Conservation (phyloP, 169 alveolate species). For the Toxoplasma gondii region DNA sequence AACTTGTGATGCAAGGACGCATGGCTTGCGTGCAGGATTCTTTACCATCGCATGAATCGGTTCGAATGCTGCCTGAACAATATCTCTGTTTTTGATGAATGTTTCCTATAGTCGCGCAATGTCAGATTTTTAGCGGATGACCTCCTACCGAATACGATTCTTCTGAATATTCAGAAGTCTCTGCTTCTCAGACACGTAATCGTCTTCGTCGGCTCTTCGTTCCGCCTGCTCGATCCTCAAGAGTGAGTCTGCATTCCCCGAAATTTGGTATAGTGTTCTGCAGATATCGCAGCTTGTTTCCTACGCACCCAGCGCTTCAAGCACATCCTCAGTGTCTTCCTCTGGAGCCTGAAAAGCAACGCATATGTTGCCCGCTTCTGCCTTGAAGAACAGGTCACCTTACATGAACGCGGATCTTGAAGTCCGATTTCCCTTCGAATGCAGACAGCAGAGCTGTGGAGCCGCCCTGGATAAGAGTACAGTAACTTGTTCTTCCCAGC, state of each 20-base stretch:
- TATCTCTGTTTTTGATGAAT: slow-evolving; percentile 33
- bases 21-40: background rate
- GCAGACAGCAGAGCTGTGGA: slow-evolving; percentile 39
- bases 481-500: background rate
- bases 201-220: slow-evolving; percentile 62
- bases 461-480: slow-evolving; percentile 36
- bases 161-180: slow-evolving; percentile 52
- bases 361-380: background rate
- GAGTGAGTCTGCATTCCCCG: slow-evolving; percentile 30
- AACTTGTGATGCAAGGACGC: background rate
- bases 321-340: slow-evolving; percentile 60
- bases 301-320: slow-evolving; percentile 48
- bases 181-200: slow-evolving; percentile 64
- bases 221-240: slow-evolving; percentile 58
- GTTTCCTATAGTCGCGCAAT: background rate
- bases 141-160: slow-evolving; percentile 51
- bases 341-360: slow-evolving; percentile 50
- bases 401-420: slow-evolving; percentile 54
- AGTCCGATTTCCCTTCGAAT: slow-evolving; percentile 35
- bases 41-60: slow-evolving; percentile 63
- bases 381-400: background rate
- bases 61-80: slow-evolving; percentile 60
- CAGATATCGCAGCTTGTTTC: background rate
- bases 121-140: background rate
- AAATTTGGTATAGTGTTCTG: background rate